phyloP scores from a whole-genome alignment of 352 stramenopile genomes.

The Phytophthora palmivora region DNA sequence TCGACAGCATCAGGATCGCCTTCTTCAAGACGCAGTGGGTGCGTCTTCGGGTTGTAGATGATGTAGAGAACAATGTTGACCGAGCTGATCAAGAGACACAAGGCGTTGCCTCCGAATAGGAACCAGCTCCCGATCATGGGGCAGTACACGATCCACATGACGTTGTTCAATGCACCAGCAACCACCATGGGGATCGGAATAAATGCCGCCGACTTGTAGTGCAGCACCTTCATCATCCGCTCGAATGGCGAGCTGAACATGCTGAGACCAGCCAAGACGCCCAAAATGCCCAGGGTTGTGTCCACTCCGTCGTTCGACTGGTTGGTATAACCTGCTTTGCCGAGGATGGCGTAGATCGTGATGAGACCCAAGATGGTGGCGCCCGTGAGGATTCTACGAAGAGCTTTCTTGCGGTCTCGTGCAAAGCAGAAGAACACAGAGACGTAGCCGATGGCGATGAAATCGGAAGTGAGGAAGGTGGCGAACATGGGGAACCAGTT shows the following conservation, averaged over 20 bases:
- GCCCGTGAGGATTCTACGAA: constrained; percentile 22
- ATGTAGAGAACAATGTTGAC: constrained; percentile 39
- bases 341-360: constrained; percentile 36
- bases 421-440: constrained; percentile 37
- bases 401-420: constrained; percentile 33
- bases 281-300: constrained; percentile 39
- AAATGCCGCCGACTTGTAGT: constrained; percentile 43
- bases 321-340: constrained; percentile 31
- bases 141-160: constrained; percentile 46
- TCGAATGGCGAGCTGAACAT: constrained; percentile 50
- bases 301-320: constrained; percentile 40
- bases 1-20: constrained; percentile 22
- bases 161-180: constrained; percentile 39
- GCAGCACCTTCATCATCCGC: constrained; percentile 41
- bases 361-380: constrained; percentile 29
- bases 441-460: constrained; percentile 35
- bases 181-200: constrained; percentile 46
- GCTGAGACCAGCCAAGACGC: constrained; percentile 31
- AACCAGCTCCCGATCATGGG: constrained; percentile 48
- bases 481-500: constrained; percentile 53
- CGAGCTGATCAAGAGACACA: constrained; percentile 32
- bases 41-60: constrained; percentile 43
- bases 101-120: constrained; percentile 34
- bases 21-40: constrained; percentile 33
- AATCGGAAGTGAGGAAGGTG: constrained; percentile 39